A percentile compares a stretch with the other conserved stretches of the same genome.
phyloP scores from a whole-genome alignment of 2,329 filamentous ascomycete species.

The Fusarium haematococcum region DNA sequence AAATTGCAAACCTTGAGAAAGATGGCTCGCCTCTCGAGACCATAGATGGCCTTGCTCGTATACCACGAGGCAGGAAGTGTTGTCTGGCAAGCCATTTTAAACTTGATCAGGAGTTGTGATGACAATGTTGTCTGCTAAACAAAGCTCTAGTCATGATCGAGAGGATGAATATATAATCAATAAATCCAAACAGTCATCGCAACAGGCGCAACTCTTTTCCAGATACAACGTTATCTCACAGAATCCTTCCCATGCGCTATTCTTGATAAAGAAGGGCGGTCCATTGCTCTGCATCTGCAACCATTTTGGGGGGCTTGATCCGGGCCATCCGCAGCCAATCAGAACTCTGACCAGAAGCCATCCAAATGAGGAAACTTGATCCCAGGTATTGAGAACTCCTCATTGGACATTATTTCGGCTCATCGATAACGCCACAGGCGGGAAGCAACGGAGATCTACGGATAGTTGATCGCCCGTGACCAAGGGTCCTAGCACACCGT shows the following conservation, averaged over 20 bases:
- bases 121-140: neutral
- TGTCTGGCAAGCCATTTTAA: conserved; percentile 14
- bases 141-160: neutral
- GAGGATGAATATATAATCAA: neutral
- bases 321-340: neutral
- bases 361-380: neutral
- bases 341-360: neutral
- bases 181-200: neutral
- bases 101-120: neutral
- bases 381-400: neutral
- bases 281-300: neutral
- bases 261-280: neutral
- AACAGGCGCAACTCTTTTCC: neutral
- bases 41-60: conserved; percentile 27
- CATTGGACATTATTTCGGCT: neutral
- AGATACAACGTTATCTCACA: neutral
- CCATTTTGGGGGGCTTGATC: neutral
- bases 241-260: neutral
- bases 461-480: neutral
- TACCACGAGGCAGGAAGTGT: conserved; percentile 36
- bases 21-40: conserved; percentile 20
- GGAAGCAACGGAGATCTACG: neutral
- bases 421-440: neutral
- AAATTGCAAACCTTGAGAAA: conserved; percentile 19
- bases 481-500: neutral